Percentiles rank a stretch among this genome's conserved stretches.
phyloP scores from a whole-genome alignment of 768 basidiomycete genomes.

The Trametes maxima region DNA sequence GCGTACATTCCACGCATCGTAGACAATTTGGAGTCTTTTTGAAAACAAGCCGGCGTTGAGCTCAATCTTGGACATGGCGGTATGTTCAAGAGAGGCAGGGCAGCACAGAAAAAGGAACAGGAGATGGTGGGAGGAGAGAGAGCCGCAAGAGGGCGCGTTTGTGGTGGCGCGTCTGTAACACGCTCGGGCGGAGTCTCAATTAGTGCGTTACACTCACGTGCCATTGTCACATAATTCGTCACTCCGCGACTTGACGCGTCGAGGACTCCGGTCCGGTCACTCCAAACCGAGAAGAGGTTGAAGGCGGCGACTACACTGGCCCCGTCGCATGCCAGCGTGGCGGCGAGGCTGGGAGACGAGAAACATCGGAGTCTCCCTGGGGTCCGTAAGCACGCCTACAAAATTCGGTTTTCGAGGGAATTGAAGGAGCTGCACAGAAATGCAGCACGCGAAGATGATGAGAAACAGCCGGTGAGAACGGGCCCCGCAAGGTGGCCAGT shows the following conservation, averaged over 20 bases:
- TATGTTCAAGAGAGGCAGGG: conserved; percentile 6
- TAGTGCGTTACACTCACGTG: conserved; percentile 11
- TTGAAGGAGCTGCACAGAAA: no score
- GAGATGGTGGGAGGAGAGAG: conserved; percentile 9
- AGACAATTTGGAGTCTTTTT: conserved; percentile 25
- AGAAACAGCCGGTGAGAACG: conserved; percentile 3
- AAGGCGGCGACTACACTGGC: no score
- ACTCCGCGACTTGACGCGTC: conserved; percentile 22
- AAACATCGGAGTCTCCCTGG: no score
- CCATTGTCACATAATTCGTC: background rate
- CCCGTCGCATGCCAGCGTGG: no score
- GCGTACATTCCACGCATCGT: conserved; percentile 41
- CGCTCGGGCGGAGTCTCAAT: conserved; percentile 22
- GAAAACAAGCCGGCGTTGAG: conserved; percentile 53
- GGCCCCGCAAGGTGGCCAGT: background rate
- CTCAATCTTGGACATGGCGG: conserved; percentile 43
- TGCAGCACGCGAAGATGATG: background rate
- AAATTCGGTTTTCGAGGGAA: background rate
- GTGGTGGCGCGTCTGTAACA: conserved; percentile 25
- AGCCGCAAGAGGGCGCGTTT: conserved; percentile 21
- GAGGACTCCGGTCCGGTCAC: background rate
- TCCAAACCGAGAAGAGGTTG: no score
- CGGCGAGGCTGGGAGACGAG: no score
- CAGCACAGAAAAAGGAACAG: conserved; percentile 20
- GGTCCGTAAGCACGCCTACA: background rate